Percentiles rank a stretch among this genome's conserved stretches.
These are phyloP conservation scores for Apophysomyces sp. DNA, from an alignment of 371 early-diverging fungal genomes.

Conservation along the genomic window DNA sequence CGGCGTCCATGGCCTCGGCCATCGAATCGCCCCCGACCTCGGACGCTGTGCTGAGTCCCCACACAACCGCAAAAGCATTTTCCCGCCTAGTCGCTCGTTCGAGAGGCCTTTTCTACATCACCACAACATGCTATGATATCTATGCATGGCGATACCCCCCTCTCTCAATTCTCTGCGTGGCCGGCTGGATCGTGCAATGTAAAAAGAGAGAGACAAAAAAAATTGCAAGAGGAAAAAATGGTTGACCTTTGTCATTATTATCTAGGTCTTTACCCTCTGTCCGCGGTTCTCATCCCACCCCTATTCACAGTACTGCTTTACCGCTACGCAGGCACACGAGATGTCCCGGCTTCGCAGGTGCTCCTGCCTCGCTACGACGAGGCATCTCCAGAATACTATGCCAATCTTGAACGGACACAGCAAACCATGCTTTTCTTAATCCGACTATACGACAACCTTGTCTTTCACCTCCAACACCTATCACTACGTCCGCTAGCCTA, in stretches of 20 bases:
- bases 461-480: slow-evolving; percentile 33
- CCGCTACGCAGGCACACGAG: slow-evolving; percentile 16
- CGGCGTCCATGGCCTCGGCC: not conserved
- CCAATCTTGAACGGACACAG: slow-evolving; percentile 36
- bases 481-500: slow-evolving; percentile 18
- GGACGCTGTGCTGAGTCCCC: slow-evolving; percentile 23
- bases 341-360: slow-evolving; percentile 21
- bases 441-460: slow-evolving; percentile 38
- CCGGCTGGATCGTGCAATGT: slow-evolving; percentile 12
- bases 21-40: not conserved
- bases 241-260: not conserved
- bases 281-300: slow-evolving; percentile 21
- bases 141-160: slow-evolving; percentile 29
- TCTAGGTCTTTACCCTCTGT: slow-evolving; percentile 28
- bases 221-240: not conserved
- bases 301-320: slow-evolving; percentile 20
- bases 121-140: slow-evolving; percentile 21
- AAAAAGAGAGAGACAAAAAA: slow-evolving; percentile 2
- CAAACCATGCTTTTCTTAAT: slow-evolving; percentile 31
- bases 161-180: slow-evolving; percentile 2
- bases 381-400: slow-evolving; percentile 30
- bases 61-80: slow-evolving; percentile 42
- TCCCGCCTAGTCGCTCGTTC: slow-evolving; percentile 43
- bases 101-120: slow-evolving; percentile 28
- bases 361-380: slow-evolving; percentile 40